Base-by-base conservation (phyloP, 2,329 filamentous ascomycete genomes). In the Verticillium albo-atrum region DNA sequence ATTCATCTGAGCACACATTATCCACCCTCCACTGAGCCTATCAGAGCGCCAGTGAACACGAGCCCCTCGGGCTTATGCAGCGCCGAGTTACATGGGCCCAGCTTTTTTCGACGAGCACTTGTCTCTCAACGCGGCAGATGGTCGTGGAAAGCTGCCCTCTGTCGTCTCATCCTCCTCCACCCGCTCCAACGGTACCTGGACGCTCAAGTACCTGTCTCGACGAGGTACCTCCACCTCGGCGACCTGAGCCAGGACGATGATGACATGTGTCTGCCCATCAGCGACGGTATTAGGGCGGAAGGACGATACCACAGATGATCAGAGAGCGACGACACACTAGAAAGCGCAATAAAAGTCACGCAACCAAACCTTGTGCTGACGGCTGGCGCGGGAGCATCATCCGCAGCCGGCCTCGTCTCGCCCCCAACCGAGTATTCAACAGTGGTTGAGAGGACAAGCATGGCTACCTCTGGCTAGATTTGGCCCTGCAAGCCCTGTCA, bases 201-300 rank as follows among this genome's bases (percentile, higher is more conserved):
- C 35, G 26, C 54, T 32, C 27, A 57, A 34, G 61, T 63, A 61
- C 60, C 55, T 27, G 5, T 20, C 56, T 20, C 20, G 9, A 25
- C 2, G 78, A 84, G 27, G 81, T 83, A 6, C 77, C 82, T 55
- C 20, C 37, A n/a, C 42, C 20, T 10, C 20, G 12, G 32, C 47
- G 14, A 23, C 17, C 25, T 15, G 23, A 25, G 47, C 56, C 54
- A 34, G 54, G 37, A 50, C 20, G 42, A 23, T 23, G n/a, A 50
- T 25, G 42, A 20, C 42, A 50, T 50, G 42, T 50, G 42, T 23
- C 42, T 50, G 42, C 20, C 20, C 42, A 14, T 23, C 42, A 50
- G 20, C 42, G n/a, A n/a, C n/a, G n/a, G n/a, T n/a, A n/a, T n/a
- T n/a, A n/a, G n/a, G n/a, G n/a, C n/a, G n/a, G n/a, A n/a, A n/a